Percentiles rank a stretch among this genome's conserved stretches.
phyloP scores from a whole-genome alignment of 2,329 filamentous ascomycete genomes.

The Ophiostoma piceae region DNA sequence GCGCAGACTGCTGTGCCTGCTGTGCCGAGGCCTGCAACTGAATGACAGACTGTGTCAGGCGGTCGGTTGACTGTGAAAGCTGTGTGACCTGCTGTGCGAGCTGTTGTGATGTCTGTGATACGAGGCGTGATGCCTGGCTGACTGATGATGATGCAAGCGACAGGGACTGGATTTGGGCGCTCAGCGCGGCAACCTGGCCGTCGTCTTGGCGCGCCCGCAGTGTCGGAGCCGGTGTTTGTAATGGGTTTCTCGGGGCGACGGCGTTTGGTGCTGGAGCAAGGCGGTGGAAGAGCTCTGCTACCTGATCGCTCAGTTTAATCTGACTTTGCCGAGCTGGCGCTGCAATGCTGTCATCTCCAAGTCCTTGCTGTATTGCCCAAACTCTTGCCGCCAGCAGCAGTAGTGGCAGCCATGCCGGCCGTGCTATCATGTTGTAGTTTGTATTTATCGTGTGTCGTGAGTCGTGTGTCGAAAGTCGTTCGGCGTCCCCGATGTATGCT shows the following conservation, averaged over 20 bases:
- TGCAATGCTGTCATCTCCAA: background rate
- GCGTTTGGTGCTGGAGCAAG: conserved; percentile 5
- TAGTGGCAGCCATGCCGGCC: conserved; percentile 6
- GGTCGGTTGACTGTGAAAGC: conserved; percentile 33
- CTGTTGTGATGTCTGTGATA: conserved; percentile 35
- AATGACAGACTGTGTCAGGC: conserved; percentile 32
- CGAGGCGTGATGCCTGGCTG: conserved; percentile 31
- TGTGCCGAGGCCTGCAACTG: conserved; percentile 29
- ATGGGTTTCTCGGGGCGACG: background rate
- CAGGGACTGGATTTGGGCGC: conserved; percentile 33
- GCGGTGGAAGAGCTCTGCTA: conserved; percentile 12
- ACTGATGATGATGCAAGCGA: conserved; percentile 32
- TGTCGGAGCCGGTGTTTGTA: conserved; percentile 27
- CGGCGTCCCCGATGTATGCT: conserved; percentile 1
- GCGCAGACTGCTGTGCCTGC: conserved; percentile 31
- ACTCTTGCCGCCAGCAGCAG: conserved; percentile 1
- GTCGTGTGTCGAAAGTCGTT: background rate
- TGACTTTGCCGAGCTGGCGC: background rate
- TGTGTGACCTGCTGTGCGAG: conserved; percentile 32
- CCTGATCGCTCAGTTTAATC: background rate
- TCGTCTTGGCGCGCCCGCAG: conserved; percentile 27
- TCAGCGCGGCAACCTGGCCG: conserved; percentile 30
- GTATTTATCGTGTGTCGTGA: background rate
- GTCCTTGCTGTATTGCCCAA: conserved; percentile 2
- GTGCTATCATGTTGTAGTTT: background rate